A percentile compares a stretch with the other conserved stretches of the same genome.
Conservation (phyloP, 768 basidiomycete species). For the Agrocybe praecox region DNA sequence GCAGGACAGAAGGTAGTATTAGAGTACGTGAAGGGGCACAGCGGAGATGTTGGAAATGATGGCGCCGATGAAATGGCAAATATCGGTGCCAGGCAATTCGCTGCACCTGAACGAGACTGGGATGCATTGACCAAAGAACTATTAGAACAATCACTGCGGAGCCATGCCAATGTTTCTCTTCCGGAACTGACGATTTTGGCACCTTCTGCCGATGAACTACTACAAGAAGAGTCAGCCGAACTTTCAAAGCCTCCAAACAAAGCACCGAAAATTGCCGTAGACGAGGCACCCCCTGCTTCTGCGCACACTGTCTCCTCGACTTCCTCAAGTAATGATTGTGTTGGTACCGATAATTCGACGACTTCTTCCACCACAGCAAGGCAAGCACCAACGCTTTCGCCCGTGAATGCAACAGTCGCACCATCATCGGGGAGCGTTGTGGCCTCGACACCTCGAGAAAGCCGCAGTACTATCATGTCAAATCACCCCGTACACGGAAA, state of each 20-base stretch:
- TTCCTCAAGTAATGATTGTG: not conserved
- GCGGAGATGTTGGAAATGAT: conserved; percentile 82
- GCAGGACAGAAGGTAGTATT: conserved; percentile 61
- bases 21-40: conserved; percentile 79
- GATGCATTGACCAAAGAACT: conserved; percentile 27
- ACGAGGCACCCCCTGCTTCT: not conserved
- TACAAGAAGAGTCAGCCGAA: not conserved
- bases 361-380: not conserved
- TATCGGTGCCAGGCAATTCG: conserved; percentile 45
- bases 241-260: not conserved
- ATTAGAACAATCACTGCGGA: conserved; percentile 1
- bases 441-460: not conserved
- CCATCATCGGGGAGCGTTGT: too few relatives aligned
- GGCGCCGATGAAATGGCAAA: conserved; percentile 80
- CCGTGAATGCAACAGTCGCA: not conserved
- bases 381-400: not conserved
- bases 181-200: conserved; percentile 2
- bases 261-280: not conserved
- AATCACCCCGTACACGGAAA: conserved; percentile 7
- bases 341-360: not conserved
- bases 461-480: not conserved
- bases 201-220: not conserved
- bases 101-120: conserved; percentile 63
- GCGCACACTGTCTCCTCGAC: not conserved
- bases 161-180: not conserved